Evolutionary conservation across 2,329 filamentous ascomycete species (phyloP).

Genomic region (Hawksworthiomyces lignivorus): DNA sequence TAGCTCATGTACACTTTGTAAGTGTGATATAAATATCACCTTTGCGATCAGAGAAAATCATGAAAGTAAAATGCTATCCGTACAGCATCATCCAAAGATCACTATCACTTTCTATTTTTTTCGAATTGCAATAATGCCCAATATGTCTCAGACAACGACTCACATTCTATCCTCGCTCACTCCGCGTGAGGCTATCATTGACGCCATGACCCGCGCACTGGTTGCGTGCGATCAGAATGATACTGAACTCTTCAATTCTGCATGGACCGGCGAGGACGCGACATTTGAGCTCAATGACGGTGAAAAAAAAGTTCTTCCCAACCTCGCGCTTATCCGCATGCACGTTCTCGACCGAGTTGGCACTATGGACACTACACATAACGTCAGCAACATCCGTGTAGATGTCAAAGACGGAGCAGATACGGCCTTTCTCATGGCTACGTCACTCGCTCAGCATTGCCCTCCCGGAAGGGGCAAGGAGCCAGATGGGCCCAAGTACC

Average conservation of each 20-base stretch:
- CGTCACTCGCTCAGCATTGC: slow-evolving; percentile 1
- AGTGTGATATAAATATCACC: background rate
- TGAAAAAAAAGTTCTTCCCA: background rate
- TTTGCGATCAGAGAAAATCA: background rate
- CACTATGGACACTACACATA: slow-evolving; percentile 1
- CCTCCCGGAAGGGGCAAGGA: background rate
- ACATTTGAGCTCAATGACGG: background rate
- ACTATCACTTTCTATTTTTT: too few relatives aligned
- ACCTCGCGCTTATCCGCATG: background rate
- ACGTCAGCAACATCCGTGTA: background rate
- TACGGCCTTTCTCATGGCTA: background rate
- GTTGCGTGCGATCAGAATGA: background rate
- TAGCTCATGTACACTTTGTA: too few relatives aligned
- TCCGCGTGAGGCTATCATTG: background rate
- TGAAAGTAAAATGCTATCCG: too few relatives aligned
- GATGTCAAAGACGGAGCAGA: background rate
- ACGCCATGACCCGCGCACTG: slow-evolving; percentile 1
- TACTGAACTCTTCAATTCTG: background rate
- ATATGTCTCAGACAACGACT: background rate
- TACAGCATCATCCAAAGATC: too few relatives aligned
- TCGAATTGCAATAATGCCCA: too few relatives aligned
- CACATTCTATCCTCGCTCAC: background rate
- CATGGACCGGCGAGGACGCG: background rate
- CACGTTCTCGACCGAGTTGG: background rate
- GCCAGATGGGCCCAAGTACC: slow-evolving; percentile 1